Evolutionary conservation across 768 basidiomycete species (phyloP).

Genomic region (Russula lepida): DNA sequence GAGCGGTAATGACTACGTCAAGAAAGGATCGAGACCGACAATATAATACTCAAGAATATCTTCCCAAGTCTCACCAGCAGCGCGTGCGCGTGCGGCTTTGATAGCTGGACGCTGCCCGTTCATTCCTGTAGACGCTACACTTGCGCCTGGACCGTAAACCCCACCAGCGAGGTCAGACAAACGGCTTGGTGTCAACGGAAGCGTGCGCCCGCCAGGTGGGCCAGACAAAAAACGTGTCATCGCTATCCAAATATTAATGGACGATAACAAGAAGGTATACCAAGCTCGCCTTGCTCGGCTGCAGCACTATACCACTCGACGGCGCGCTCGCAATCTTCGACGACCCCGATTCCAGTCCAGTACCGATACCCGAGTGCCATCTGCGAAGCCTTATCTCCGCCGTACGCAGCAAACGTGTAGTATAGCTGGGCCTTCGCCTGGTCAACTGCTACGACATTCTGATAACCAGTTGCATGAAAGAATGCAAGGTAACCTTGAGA

Average conservation of each 20-base stretch:
- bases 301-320: conserved; percentile 85
- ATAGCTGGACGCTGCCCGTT: conserved; percentile 68
- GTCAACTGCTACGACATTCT: conserved; percentile 49
- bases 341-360: conserved; percentile 91
- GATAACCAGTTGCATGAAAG: conserved; percentile 83
- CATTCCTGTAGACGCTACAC: conserved; percentile 80
- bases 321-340: conserved; percentile 78
- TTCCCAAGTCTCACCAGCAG: conserved; percentile 90
- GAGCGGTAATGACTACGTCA: background rate
- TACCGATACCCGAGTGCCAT: conserved; percentile 92
- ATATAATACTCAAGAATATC: conserved; percentile 89
- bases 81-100: conserved; percentile 72
- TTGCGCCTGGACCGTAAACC: conserved; percentile 91
- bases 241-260: conserved; percentile 35
- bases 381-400: conserved; percentile 78
- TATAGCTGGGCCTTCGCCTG: conserved; percentile 83
- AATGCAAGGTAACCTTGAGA: conserved; percentile 84
- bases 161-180: conserved; percentile 89
- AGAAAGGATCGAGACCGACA: conserved; percentile 34
- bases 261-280: background rate
- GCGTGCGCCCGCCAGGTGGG: conserved; percentile 82
- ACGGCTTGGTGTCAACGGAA: conserved; percentile 72
- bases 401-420: conserved; percentile 89
- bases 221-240: conserved; percentile 76
- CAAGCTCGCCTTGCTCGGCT: conserved; percentile 63